Evolutionary conservation across 768 basidiomycete genomes (phyloP).

Genomic region (Boletus coccyginus): DNA sequence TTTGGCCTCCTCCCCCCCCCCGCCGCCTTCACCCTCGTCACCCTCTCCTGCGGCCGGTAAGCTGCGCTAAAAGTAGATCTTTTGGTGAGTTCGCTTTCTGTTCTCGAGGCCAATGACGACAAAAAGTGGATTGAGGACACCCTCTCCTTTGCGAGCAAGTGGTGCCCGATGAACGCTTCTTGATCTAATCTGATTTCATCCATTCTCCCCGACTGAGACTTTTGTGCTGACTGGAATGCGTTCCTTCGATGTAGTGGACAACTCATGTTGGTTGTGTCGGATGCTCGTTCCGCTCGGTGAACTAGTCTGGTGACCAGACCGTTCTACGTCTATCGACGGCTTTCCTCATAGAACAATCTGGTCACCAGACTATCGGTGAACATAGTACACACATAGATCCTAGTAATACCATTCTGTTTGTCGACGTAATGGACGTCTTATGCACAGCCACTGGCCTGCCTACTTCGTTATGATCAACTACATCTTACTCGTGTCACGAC

Average conservation of each 20-base stretch:
- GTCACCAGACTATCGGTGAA: background rate
- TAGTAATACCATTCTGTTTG: background rate
- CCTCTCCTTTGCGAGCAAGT: conserved; percentile 36
- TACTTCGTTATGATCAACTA: conserved; percentile 74
- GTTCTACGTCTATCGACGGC: too few species aligned
- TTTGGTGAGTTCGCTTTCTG: conserved; percentile 17
- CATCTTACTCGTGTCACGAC: conserved; percentile 89
- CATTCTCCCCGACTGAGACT: background rate
- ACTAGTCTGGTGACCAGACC: too few species aligned
- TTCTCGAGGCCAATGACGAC: conserved; percentile 54
- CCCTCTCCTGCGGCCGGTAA: background rate
- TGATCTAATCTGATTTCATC: conserved; percentile 87
- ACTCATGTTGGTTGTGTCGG: background rate
- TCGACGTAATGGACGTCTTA: background rate
- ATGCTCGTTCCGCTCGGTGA: background rate
- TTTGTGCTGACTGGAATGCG: conserved; percentile 9
- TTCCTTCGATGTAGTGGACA: background rate
- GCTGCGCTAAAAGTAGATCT: conserved; percentile 15
- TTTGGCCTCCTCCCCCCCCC: background rate
- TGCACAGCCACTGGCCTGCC: conserved; percentile 25
- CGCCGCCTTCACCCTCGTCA: background rate
- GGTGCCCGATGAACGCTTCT: conserved; percentile 64
- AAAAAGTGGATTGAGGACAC: conserved; percentile 75
- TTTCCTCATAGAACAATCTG: too few species aligned
- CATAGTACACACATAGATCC: background rate